These are phyloP conservation scores for Lantana camara DNA, from an alignment of 257 asterid species.

Conservation along the genomic window DNA sequence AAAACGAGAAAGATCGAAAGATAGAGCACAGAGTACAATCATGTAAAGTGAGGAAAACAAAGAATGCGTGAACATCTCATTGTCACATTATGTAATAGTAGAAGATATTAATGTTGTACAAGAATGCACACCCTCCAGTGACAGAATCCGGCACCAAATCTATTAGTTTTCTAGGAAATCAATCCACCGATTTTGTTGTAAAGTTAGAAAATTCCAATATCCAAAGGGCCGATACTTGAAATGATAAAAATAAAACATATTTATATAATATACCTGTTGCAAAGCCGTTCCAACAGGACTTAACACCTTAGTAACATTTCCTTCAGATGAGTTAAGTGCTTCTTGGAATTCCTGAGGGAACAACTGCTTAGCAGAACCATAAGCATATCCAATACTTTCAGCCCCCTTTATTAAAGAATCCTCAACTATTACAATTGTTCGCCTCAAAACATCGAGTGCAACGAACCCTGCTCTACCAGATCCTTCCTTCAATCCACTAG, in stretches of 20 bases:
- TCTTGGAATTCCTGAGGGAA: constrained; percentile 71
- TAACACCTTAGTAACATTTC: constrained; percentile 37
- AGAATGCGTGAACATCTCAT: not conserved
- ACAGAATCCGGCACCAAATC: no score
- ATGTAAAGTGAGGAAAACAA: no score
- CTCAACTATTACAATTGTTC: constrained; percentile 51
- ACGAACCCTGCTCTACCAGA: constrained; percentile 57
- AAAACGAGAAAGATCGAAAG: no score
- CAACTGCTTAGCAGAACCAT: constrained; percentile 60
- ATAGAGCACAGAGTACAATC: no score
- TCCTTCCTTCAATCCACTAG: constrained; percentile 60
- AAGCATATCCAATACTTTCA: constrained; percentile 58
- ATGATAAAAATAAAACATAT: constrained; percentile 1
- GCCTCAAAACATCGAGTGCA: constrained; percentile 61
- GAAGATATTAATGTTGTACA: no score
- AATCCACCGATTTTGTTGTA: no score
- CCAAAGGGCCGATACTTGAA: no score
- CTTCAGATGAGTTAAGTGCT: constrained; percentile 56
- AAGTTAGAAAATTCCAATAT: no score
- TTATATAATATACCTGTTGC: constrained; percentile 53
- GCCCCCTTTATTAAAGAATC: constrained; percentile 55
- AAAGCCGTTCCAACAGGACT: constrained; percentile 57
- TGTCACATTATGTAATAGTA: not conserved
- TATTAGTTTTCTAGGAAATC: no score
- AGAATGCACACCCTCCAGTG: no score